Conservation (phyloP, 352 stramenopile species). For the Blastocystis sp. region DNA sequence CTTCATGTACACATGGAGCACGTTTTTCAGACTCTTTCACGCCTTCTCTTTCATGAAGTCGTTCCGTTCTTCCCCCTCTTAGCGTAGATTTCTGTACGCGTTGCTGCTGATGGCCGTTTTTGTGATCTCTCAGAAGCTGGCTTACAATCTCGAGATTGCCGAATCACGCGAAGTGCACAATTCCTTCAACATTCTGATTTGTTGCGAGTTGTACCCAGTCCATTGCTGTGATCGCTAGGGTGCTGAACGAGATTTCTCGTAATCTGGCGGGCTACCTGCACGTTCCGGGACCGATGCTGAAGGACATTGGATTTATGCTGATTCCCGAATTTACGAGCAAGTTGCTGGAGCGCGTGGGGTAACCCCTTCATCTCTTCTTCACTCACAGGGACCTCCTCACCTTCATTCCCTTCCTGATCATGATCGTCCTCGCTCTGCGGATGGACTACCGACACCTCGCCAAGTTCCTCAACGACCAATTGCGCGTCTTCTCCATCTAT, state of each 20-base stretch:
- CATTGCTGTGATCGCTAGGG: neutral
- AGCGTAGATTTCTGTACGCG: conserved; percentile 14
- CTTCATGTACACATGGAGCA: conserved; percentile 67
- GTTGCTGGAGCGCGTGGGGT: conserved; percentile 42
- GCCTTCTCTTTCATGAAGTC: conserved; percentile 29
- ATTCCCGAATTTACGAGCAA: conserved; percentile 53
- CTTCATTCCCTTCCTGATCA: conserved; percentile 54
- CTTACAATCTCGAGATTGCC: neutral
- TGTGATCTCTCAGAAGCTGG: neutral
- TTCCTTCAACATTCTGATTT: conserved; percentile 28
- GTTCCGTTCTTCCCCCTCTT: neutral
- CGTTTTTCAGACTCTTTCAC: conserved; percentile 44
- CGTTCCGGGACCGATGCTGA: conserved; percentile 42
- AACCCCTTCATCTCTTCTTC: neutral
- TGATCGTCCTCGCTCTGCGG: conserved; percentile 17
- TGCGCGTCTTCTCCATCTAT: conserved; percentile 63
- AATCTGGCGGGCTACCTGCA: conserved; percentile 65
- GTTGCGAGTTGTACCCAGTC: neutral
- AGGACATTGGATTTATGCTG: conserved; percentile 56
- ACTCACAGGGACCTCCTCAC: conserved; percentile 30
- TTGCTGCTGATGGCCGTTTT: neutral
- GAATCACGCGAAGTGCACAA: conserved; percentile 49
- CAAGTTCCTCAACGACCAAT: conserved; percentile 20
- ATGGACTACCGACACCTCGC: conserved; percentile 12
- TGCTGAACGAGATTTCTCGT: conserved; percentile 59